Base-by-base conservation (phyloP, 768 basidiomycete species). In the Lentinula edodes region DNA sequence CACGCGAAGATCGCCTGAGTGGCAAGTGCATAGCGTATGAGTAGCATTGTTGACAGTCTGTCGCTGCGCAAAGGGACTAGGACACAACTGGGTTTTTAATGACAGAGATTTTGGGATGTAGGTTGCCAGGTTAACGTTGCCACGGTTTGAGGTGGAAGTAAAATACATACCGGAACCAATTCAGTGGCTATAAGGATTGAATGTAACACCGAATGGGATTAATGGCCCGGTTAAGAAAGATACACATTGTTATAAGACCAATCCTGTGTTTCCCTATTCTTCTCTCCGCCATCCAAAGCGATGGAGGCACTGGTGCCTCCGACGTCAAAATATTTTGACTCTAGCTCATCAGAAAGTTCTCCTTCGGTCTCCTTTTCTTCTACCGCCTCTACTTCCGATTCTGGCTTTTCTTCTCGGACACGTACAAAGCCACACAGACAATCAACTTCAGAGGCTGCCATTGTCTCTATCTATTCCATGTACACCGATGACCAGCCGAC, bases 391-490 rank as follows among this genome's bases (percentile, higher is more conserved):
- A 66, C 72, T 10, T 70, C 73, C 28, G 70, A 73, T 59, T 69
- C 76, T 46, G 66, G 73, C 48, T 75, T 78, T 51, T 64, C 64
- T 52, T 66, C 70, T 32, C 63, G 77, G 70, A 64, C 74, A 59
- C 58, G 48, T 18, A 48, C 7, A 48, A 52, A 51, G 51, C 39
- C 51, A 1, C 34, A 52, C 15, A 50, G 80, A 78, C 18, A 82
- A 86, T 61, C 76, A 60, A 86, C 88, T 0, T 84, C 88, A 12
- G 90, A 90, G 67, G 84, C 88, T 53, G 84, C 90, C 12, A 89
- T 93, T 69, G 85, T 88, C 70, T 86, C 89, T 58, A 93, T 93
- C 61, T 93, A 91, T 71, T 91, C 89, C 53, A 92, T 92, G 91
- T 93, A 93, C 71, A 84, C 84, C 58, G 86, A 87, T 70, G 83